Evolutionary conservation across 768 basidiomycete species (phyloP), one percentile per base, ranked within the genome.

Genomic region (Russula earlei): DNA sequence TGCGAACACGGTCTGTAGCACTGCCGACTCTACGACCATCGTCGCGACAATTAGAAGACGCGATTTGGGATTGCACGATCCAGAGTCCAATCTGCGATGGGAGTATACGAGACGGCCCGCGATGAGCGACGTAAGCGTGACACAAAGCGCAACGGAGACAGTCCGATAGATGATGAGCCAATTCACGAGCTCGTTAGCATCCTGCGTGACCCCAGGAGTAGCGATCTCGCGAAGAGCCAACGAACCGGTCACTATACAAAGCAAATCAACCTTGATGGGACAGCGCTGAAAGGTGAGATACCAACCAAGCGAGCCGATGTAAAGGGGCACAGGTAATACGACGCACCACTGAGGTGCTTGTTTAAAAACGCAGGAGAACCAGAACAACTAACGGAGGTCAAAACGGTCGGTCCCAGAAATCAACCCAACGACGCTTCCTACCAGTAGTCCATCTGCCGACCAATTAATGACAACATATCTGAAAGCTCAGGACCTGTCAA

Each of bases 391-490:
- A 14, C 15, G 2, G 46, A 37, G 24, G 34, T 5, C 47, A 5
- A 37, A 19, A 11, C 20, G 41, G 27, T 31, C 17, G 4, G 34
- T 9, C 17, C 31, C 10, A 31, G 29, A 31, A 11, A 38, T 36
- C 7, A n/a, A 38, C 33, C 20, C 14, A 11, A 40, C 5, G 20
- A 33, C 17, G 6, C 7, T 27, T 27, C 51, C 17, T 58, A 69
- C 69, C 49, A 70, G 33, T 27, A 69, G 48, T 15, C 63, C 65
- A 38, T 70, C 69, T 11, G 63, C 58, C 1, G 65, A 49, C 69
- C 68, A 69, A 50, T 65, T 70, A 42, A 69, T 50, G 15, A 60
- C 38, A 2, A 70, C 47, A 50, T 68, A 67, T 54, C 68, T 69
- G 54, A 29, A 48, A 29, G 51, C 55, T 51, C 55, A 44, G 17